Conservation (phyloP, 495 filamentous ascomycete genomes). For the Cercophora newfieldiana region DNA sequence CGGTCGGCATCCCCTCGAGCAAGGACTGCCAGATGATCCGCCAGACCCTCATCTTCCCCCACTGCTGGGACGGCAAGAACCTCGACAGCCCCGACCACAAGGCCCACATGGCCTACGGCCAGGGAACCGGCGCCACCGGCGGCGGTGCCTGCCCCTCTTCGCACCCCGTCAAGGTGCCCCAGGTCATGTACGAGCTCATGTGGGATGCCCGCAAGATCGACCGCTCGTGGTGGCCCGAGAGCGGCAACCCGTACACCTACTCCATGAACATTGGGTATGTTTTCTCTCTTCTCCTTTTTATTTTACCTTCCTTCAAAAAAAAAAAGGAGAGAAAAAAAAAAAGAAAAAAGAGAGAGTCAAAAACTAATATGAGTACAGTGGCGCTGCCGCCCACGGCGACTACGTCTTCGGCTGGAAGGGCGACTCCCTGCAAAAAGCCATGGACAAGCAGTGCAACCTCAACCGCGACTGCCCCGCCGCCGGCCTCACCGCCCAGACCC, state of each 20-base stretch:
- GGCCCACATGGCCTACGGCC: slow-evolving; percentile 62
- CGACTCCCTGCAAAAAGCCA: slow-evolving; percentile 61
- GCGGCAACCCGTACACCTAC: slow-evolving; percentile 56
- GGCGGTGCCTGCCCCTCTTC: slow-evolving; percentile 58
- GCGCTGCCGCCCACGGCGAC: slow-evolving; percentile 65
- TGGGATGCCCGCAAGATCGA: slow-evolving; percentile 61
- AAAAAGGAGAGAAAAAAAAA: neutral
- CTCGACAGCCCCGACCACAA: slow-evolving; percentile 64
- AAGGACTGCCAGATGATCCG: slow-evolving; percentile 56
- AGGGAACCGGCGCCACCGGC: slow-evolving; percentile 48
- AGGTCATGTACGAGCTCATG: slow-evolving; percentile 70
- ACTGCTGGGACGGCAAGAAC: slow-evolving; percentile 57
- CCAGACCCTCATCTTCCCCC: slow-evolving; percentile 63
- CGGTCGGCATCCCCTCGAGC: slow-evolving; percentile 54
- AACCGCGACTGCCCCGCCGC: slow-evolving; percentile 50
- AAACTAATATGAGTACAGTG: slow-evolving; percentile 7
- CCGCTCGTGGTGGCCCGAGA: slow-evolving; percentile 54
- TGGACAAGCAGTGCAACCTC: slow-evolving; percentile 61
- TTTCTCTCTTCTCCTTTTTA: no score
- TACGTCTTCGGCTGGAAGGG: slow-evolving; percentile 81
- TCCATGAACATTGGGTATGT: slow-evolving; percentile 47
- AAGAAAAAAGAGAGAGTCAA: neutral
- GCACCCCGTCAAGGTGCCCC: slow-evolving; percentile 64
- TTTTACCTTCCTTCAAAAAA: neutral
- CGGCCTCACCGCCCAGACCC: slow-evolving; percentile 45